These are phyloP conservation scores for Coemansia javaensis DNA, from an alignment of 192 early-diverging fungal species.

Conservation along the genomic window DNA sequence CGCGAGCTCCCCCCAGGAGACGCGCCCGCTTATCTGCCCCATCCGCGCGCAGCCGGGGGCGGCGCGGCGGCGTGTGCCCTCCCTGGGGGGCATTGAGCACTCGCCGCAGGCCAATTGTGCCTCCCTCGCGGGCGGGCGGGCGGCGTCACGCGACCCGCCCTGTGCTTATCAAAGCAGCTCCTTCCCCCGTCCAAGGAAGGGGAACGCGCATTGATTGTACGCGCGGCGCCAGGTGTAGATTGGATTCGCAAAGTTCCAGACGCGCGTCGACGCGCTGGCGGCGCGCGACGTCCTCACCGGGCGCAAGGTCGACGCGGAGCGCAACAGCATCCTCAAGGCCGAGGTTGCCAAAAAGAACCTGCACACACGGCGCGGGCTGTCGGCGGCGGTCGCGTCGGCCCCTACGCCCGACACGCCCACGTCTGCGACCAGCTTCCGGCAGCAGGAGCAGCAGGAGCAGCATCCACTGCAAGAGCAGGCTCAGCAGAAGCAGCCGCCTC, in stretches of 20 bases:
- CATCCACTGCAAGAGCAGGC: slow-evolving; percentile 5
- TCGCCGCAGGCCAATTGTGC: no score
- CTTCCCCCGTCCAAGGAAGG: no score
- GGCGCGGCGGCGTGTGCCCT: no score
- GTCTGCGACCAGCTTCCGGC: slow-evolving; percentile 16
- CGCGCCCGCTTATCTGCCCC: no score
- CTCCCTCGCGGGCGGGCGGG: no score
- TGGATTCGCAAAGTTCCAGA: slow-evolving; percentile 97
- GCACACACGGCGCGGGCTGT: slow-evolving; percentile 80
- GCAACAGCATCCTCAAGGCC: slow-evolving; percentile 84
- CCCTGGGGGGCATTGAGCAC: no score
- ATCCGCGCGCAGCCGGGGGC: no score
- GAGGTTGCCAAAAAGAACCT: slow-evolving; percentile 99
- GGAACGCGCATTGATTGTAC: not conserved
- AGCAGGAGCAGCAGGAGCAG: slow-evolving; percentile 14
- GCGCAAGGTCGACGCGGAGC: slow-evolving; percentile 84
- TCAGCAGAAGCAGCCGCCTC: slow-evolving; percentile 2
- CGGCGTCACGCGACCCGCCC: no score
- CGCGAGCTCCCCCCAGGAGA: no score
- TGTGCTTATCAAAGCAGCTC: no score
- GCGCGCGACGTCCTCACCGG: slow-evolving; percentile 91
- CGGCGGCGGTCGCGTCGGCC: slow-evolving; percentile 36
- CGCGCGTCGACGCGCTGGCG: slow-evolving; percentile 83
- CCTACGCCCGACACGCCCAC: slow-evolving; percentile 37
- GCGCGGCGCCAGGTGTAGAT: slow-evolving; percentile 50